Conservation (phyloP, 108 stramenopile species). For the Cyclotella choctawhatcheeana region DNA sequence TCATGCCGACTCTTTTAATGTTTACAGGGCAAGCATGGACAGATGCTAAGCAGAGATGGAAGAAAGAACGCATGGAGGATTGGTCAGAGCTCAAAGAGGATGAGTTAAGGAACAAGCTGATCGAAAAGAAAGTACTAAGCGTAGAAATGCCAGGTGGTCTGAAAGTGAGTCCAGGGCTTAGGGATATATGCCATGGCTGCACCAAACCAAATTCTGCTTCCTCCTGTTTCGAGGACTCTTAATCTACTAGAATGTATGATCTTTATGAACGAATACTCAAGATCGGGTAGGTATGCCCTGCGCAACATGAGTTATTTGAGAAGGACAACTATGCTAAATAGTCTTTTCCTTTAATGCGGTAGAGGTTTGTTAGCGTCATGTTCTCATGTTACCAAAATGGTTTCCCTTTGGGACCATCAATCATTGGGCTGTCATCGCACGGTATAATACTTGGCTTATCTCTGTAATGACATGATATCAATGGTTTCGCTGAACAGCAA, state of each 20-base stretch:
- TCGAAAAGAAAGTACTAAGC: slow-evolving; percentile 47
- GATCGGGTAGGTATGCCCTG: too few relatives aligned
- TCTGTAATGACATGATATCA: slow-evolving; percentile 50
- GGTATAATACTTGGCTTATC: slow-evolving; percentile 54
- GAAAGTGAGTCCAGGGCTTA: slow-evolving; percentile 28
- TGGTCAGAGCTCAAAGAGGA: slow-evolving; percentile 69
- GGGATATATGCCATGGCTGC: slow-evolving; percentile 37
- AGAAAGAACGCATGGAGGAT: slow-evolving; percentile 54
- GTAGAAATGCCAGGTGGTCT: slow-evolving; percentile 16
- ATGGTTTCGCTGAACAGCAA: slow-evolving; percentile 49
- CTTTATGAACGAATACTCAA: too few relatives aligned
- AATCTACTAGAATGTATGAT: too few relatives aligned
- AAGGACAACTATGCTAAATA: too few relatives aligned
- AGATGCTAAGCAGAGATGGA: slow-evolving; percentile 43
- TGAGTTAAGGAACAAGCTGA: slow-evolving; percentile 56
- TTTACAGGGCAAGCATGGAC: slow-evolving; percentile 37
- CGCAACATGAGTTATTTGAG: too few relatives aligned
- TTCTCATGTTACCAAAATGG: slow-evolving; percentile 76
- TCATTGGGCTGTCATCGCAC: slow-evolving; percentile 46
- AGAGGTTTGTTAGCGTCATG: too few relatives aligned
- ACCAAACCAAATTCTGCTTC: background rate
- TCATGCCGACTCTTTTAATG: too few relatives aligned
- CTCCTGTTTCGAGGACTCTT: too few relatives aligned
- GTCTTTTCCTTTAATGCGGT: too few relatives aligned
- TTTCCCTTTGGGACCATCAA: slow-evolving; percentile 32